Percentiles rank a stretch among this genome's conserved stretches.
phyloP scores from a whole-genome alignment of 2,329 filamentous ascomycete species.

The Phyllosticta capitalensis region DNA sequence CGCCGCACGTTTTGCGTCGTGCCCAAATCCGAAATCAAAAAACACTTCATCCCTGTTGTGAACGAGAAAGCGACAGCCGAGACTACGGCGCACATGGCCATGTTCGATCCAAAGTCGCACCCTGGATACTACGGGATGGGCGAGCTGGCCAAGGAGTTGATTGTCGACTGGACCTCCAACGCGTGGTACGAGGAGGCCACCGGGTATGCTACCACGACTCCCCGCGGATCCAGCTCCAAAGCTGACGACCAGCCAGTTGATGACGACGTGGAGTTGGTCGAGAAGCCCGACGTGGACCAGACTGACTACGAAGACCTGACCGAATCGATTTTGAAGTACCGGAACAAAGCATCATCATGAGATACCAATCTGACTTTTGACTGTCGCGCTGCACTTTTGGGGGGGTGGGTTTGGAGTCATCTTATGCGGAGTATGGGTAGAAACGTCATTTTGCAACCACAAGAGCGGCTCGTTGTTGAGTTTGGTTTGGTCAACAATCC shows the following conservation, averaged over 20 bases:
- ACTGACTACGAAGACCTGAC: slow-evolving; percentile 10
- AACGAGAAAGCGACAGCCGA: slow-evolving; percentile 78
- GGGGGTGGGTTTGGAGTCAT: not conserved
- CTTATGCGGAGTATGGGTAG: not conserved
- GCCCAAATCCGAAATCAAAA: slow-evolving; percentile 25
- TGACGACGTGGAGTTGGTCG: slow-evolving; percentile 15
- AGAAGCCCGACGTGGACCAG: slow-evolving; percentile 15
- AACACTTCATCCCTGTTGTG: slow-evolving; percentile 36
- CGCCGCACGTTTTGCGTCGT: slow-evolving; percentile 80
- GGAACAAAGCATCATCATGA: not conserved
- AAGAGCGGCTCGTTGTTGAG: not conserved
- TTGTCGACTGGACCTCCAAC: slow-evolving; percentile 55
- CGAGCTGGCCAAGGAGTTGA: slow-evolving; percentile 54
- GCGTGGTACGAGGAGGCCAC: slow-evolving; percentile 49
- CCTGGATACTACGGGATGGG: slow-evolving; percentile 61
- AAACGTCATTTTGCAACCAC: not conserved
- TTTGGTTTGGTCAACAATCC: not conserved
- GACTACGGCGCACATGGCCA: slow-evolving; percentile 66
- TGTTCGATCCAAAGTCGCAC: slow-evolving; percentile 67
- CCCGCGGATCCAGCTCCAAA: not conserved
- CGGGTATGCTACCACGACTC: slow-evolving; percentile 2
- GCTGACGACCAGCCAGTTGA: slow-evolving; percentile 9
- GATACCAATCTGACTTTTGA: not conserved
- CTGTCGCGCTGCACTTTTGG: not conserved
- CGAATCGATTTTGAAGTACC: slow-evolving; percentile 2